Evolutionary conservation across 163 green algal genomes (phyloP), one percentile per base, ranked within the genome.

Genomic region (Botryococcus braunii): DNA sequence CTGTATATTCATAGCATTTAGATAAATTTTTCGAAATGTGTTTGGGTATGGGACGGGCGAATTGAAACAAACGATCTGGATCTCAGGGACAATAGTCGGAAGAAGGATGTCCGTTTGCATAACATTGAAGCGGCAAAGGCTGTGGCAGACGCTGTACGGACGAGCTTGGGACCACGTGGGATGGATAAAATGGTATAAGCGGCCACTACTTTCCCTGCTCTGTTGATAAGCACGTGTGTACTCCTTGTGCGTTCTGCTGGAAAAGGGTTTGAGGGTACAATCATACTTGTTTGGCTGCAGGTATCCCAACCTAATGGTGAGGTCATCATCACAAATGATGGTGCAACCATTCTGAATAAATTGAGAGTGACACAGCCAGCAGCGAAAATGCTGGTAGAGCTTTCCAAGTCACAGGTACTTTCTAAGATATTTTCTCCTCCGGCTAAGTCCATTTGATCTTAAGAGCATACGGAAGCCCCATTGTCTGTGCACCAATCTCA

Each of bases 251-350:
- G n/a, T n/a, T n/a, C n/a, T n/a, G n/a, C n/a, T n/a, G n/a, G n/a
- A n/a, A n/a, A n/a, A n/a, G n/a, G n/a, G n/a, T n/a, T n/a, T n/a
- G 46, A 17, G 17, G 46, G 46, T 21, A 55, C 17, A 17, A 55
- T 55, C 46, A 21, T 21, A 55, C 46, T 17, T 55, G 17, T 55
- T 55, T 55, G 21, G 46, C 46, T 55, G 55, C 80, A 96, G 90
- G 85, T 99, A 9, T 85, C 81, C 5, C 80, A 90, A 48, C 79
- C 89, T 0, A 88, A 92, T 39, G 93, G 93, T 0, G 88, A 97
- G 68, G 92, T 99, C 11, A 93, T 98, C 71, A 99, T 99, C 75
- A 98, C 94, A 36, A 99, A 99, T 74, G 94, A 99, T 73, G 94
- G 94, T 4, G 94, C 94, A 2, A 99, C 94, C 9, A 98, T 99